Base-by-base conservation (phyloP, 495 filamentous ascomycete genomes). In the Tuber brumale region DNA sequence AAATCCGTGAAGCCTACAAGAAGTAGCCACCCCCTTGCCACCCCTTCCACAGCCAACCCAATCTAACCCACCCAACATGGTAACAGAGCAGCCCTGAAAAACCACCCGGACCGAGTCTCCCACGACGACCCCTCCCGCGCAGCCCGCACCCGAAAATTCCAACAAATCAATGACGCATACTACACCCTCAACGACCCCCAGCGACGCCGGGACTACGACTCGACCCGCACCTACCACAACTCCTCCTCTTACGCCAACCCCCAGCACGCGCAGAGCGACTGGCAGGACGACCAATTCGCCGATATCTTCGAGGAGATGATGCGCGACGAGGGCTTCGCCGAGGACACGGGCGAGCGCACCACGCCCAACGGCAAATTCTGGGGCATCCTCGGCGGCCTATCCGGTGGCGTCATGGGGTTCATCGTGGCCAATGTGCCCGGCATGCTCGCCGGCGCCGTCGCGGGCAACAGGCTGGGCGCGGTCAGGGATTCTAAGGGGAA, bases 261-360 rank as follows among this genome's bases (percentile, higher is more conserved):
- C 21, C 57, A 31, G 16, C 80, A 83, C 51, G 45, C 74, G 6
- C 82, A 82, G 27, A 72, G 70, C 3, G 72, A 82, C 70, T 75
- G 80, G 77, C 80, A 90, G 78, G 87, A 90, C 70, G 89, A 90
- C 76, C 95, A 98, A 85, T 99, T 98, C 83, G 93, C 91, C 31
- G 88, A 89, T 76, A 92, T 94, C 3, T 99, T 99, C 82, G 96
- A 99, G 87, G 95, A 99, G 87, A 99, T 99, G 95, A 85, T 98
- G 84, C 89, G 92, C 46, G 95, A 99, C 80, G 92, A 97, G 83
- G 95, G 95, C 0, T 88, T 98, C 84, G 91, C 91, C 0, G 90
- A 90, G 74, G 87, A 88, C 31, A 83, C 80, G 10, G 85, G 81
- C 61, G 84, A 86, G 27, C 81, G 84, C 21, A 84, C 77, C 27